Conservation (phyloP, 306 rosid species). For the Hippophae tibetana region DNA sequence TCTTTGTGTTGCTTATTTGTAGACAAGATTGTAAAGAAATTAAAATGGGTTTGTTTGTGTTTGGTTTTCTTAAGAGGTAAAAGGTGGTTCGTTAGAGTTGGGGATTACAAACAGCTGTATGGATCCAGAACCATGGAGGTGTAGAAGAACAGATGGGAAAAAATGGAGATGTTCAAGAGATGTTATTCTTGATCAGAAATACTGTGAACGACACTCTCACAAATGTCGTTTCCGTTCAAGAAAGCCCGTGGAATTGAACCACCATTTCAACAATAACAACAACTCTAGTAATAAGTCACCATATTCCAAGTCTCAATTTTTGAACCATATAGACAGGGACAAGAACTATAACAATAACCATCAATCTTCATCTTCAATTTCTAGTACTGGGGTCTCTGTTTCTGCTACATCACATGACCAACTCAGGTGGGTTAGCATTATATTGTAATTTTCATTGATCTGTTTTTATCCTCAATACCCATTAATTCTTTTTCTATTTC, state of each 20-base stretch:
- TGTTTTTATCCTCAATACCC: background rate
- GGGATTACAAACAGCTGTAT: conserved; percentile 14
- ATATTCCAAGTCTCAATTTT: conserved; percentile 8
- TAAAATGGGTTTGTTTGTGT: background rate
- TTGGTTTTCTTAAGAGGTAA: background rate
- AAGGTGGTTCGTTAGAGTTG: conserved; percentile 11
- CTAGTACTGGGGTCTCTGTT: background rate
- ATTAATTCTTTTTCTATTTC: conserved; percentile 1
- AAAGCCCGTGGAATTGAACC: conserved; percentile 31
- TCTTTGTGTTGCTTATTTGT: too few species aligned
- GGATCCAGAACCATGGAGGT: conserved; percentile 31
- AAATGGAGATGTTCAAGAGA: conserved; percentile 35
- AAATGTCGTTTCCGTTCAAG: conserved; percentile 28
- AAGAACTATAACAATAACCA: background rate
- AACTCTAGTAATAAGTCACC: conserved; percentile 2
- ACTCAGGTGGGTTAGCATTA: conserved; percentile 11
- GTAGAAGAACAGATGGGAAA: conserved; percentile 30
- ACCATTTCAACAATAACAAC: conserved; percentile 9
- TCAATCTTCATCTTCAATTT: conserved; percentile 6
- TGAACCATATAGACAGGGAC: background rate
- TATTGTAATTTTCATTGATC: too few species aligned
- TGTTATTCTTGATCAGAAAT: conserved; percentile 21
- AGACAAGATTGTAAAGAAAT: background rate
- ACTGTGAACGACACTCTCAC: conserved; percentile 29
- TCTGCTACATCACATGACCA: conserved; percentile 16